Evolutionary conservation across 1,284 basidiomycete species (phyloP).

Genomic region (Apiotrichum siamense): DNA sequence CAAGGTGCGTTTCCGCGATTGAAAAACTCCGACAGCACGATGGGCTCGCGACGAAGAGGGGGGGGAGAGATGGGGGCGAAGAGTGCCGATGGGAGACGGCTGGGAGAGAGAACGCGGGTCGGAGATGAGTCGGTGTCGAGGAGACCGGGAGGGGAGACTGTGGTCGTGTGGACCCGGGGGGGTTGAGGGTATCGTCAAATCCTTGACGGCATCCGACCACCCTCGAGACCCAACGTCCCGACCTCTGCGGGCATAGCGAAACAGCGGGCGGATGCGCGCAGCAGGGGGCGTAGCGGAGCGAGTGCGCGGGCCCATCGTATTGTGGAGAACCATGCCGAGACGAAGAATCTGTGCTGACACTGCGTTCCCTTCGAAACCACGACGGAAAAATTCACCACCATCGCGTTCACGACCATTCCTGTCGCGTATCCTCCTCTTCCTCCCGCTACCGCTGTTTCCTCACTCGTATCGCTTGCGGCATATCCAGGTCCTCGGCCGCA

Average conservation of each 20-base stretch:
- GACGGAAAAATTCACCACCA: background rate
- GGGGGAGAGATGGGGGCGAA: background rate
- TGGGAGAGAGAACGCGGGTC: background rate
- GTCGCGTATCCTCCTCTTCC: background rate
- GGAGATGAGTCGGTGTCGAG: background rate
- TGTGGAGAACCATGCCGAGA: background rate
- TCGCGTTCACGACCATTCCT: too few species aligned
- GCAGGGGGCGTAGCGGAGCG: background rate
- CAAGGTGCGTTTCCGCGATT: conserved; percentile 44
- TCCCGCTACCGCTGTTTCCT: background rate
- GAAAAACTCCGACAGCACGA: background rate
- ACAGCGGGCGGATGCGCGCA: too few species aligned
- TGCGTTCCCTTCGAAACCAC: background rate
- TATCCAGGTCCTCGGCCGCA: conserved; percentile 86
- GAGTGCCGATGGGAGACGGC: too few species aligned
- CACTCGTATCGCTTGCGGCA: background rate
- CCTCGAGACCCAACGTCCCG: too few species aligned
- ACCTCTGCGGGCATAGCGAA: too few species aligned
- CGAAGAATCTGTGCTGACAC: conserved; percentile 1
- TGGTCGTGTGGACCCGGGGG: background rate
- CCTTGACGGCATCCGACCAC: too few species aligned
- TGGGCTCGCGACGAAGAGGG: background rate
- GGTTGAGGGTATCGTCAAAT: too few species aligned
- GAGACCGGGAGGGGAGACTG: background rate
- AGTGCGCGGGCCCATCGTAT: background rate